These are phyloP conservation scores for Ganoderma lingzhi DNA, from an alignment of 1,284 basidiomycete genomes.

Conservation along the genomic window DNA sequence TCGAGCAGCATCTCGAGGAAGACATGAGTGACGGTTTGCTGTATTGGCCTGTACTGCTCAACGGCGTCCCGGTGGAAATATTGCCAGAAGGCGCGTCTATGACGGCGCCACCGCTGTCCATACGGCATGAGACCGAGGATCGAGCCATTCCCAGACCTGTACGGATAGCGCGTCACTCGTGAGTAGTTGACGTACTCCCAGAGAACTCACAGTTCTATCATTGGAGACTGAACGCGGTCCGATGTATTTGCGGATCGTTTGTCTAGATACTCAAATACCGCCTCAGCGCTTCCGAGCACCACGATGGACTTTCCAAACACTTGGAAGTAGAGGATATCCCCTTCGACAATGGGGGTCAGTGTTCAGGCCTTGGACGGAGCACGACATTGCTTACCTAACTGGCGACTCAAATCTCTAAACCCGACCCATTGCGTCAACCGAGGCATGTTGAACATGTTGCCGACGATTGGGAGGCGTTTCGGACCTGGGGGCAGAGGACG, in stretches of 20 bases:
- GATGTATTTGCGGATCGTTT: conserved; percentile 27
- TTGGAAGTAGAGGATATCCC: conserved; percentile 36
- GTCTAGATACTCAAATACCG: conserved; percentile 25
- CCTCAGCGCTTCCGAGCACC: conserved; percentile 25
- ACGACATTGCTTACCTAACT: conserved; percentile 8
- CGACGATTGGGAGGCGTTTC: conserved; percentile 2
- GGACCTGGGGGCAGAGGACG: conserved; percentile 22
- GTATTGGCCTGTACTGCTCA: background rate
- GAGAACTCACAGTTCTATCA: conserved; percentile 12
- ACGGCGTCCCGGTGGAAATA: conserved; percentile 5
- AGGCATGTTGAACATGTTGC: conserved; percentile 16
- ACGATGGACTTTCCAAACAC: conserved; percentile 36
- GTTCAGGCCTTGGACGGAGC: no score
- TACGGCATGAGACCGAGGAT: conserved; percentile 18
- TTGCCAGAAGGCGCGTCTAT: conserved; percentile 14
- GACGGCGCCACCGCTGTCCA: conserved; percentile 18
- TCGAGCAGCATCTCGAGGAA: conserved; percentile 5
- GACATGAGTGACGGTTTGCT: background rate
- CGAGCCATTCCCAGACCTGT: background rate
- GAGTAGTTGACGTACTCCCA: background rate
- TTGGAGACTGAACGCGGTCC: conserved; percentile 12
- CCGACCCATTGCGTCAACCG: conserved; percentile 11
- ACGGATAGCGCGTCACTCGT: background rate
- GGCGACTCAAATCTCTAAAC: background rate
- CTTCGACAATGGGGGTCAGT: conserved; percentile 1